Evolutionary conservation across 2,329 filamentous ascomycete species (phyloP).

Genomic region (Pseudogymnoascus sp.): DNA sequence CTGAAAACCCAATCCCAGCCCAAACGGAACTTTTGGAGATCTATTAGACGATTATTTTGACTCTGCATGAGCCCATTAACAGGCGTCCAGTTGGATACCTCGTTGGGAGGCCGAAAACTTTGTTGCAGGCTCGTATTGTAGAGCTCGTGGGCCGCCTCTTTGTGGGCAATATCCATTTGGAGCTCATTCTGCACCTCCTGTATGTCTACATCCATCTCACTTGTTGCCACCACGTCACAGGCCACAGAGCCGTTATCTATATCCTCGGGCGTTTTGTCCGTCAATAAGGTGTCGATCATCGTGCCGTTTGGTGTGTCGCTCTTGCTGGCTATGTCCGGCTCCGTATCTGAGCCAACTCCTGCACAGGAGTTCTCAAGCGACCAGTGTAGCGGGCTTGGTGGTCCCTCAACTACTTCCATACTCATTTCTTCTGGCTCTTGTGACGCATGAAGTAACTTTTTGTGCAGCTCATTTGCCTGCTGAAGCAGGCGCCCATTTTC

Average conservation of each 20-base stretch:
- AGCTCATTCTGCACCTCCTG: slow-evolving; percentile 7
- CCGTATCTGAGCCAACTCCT: slow-evolving; percentile 2
- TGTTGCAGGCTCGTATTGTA: slow-evolving; percentile 10
- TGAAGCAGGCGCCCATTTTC: slow-evolving; percentile 11
- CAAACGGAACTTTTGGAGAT: slow-evolving; percentile 8
- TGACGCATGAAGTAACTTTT: background rate
- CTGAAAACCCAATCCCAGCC: slow-evolving; percentile 12
- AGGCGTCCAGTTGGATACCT: slow-evolving; percentile 2
- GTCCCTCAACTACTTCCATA: slow-evolving; percentile 4
- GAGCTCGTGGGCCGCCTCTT: slow-evolving; percentile 9
- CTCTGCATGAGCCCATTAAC: slow-evolving; percentile 8
- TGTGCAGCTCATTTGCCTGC: slow-evolving; percentile 9
- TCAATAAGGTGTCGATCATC: background rate
- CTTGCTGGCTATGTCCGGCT: slow-evolving; percentile 3
- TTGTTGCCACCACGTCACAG: background rate
- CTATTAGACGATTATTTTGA: slow-evolving; percentile 1
- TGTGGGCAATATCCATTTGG: slow-evolving; percentile 6
- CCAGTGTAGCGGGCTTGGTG: slow-evolving; percentile 2
- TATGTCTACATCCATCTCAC: slow-evolving; percentile 13
- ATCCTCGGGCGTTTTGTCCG: background rate
- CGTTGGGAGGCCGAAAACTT: background rate
- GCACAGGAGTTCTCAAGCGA: background rate
- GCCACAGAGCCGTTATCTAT: background rate
- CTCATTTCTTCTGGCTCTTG: background rate
- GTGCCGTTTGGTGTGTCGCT: slow-evolving; percentile 9